Evolutionary conservation across 106 monocot species (phyloP).

Genomic region (Phalaenopsis aphrodite): DNA sequence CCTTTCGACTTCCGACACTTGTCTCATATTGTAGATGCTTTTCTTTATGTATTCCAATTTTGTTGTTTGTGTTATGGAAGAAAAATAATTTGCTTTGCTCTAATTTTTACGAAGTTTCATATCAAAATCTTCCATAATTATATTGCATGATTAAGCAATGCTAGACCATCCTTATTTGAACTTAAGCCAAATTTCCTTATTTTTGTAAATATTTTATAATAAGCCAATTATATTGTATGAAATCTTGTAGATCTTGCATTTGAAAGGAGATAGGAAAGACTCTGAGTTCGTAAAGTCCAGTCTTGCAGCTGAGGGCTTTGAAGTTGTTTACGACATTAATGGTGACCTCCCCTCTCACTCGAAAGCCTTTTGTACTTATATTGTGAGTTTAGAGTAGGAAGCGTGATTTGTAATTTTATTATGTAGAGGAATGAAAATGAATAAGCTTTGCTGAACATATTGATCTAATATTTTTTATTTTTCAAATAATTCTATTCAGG

Average conservation of each 20-base stretch:
- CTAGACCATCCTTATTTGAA: not conserved
- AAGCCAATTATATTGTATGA: not conserved
- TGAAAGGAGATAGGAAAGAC: slow-evolving; percentile 94
- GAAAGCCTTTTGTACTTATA: not conserved
- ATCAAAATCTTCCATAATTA: not conserved
- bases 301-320: slow-evolving; percentile 68
- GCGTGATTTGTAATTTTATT: not conserved
- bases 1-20: too few relatives aligned
- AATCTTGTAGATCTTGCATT: slow-evolving; percentile 54
- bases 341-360: slow-evolving; percentile 29
- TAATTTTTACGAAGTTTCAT: not conserved
- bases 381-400: not conserved
- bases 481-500: slow-evolving; percentile 30
- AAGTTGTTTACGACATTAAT: slow-evolving; percentile 96
- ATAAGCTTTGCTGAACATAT: not conserved
- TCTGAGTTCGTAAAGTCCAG: slow-evolving; percentile 91
- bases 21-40: too few relatives aligned
- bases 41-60: too few relatives aligned
- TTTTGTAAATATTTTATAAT: not conserved
- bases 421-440: not conserved
- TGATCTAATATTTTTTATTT: not conserved
- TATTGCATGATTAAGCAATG: not conserved
- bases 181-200: not conserved
- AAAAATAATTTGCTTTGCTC: too few relatives aligned
- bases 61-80: too few relatives aligned